Evolutionary conservation across 768 basidiomycete genomes (phyloP), one percentile per base, ranked within the genome.

Genomic region (Russula sp.): DNA sequence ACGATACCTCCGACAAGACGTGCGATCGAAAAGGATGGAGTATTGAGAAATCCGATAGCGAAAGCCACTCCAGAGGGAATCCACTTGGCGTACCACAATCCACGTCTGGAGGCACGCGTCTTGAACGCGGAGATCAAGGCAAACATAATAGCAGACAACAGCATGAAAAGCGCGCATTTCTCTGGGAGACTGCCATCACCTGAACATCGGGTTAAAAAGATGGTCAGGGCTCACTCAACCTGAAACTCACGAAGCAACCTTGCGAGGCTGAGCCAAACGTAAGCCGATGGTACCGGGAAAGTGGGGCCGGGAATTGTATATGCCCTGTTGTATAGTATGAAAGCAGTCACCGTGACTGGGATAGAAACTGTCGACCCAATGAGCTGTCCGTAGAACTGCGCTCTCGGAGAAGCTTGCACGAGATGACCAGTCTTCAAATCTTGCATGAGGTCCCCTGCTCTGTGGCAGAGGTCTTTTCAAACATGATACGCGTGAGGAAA

Each of bases 361-460:
- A 98, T 93, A 8, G 90, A 93, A 6, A 96, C 79, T 1, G 86
- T 81, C 9, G 90, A 93, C 38, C 96, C 96, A 58, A 98, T 87
- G 52, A 98, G 77, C 72, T 98, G 93, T 9, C 93, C 92, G 68
- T 86, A 95, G 72, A 98, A 97, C 70, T 96, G 96, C 2, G 93
- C 92, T 68, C 92, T 80, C 50, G 96, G 96, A 25, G 93, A 95
- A 9, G 94, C 94, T 65, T 81, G 82, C 58, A 92, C 82, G n/a
- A 98, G 77, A 72, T 97, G 92, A 0, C 96, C 96, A 2, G 96
- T 97, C 76, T 98, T 98, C 61, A 98, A 77, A 73, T 98, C 96
- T 76, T 98, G 96, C 96, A 98, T 98, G 9, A 98, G 83, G 71
- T 98, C 96, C 16, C 94, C 96, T 7, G 95, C 93, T 72, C 91